Evolutionary conservation across 2,329 filamentous ascomycete genomes (phyloP).

Genomic region (Hypoxylon sp.): DNA sequence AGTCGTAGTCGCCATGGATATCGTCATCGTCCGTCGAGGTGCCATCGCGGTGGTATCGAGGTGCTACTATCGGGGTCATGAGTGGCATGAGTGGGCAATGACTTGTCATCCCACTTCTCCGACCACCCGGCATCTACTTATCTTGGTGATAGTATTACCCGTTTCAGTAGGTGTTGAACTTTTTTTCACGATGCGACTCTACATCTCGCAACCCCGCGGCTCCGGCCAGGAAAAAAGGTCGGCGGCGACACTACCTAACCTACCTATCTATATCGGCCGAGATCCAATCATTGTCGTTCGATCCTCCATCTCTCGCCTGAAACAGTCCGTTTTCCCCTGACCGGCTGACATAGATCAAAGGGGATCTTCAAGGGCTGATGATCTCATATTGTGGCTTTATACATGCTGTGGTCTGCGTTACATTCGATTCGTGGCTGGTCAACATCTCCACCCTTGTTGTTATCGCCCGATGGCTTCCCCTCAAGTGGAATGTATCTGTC

Average conservation of each 20-base stretch:
- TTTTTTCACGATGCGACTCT: neutral
- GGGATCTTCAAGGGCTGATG: constrained; percentile 5
- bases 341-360: constrained; percentile 11
- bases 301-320: constrained; percentile 9
- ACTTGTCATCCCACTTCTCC: neutral
- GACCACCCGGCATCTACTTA: neutral
- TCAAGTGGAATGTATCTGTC: constrained; percentile 1
- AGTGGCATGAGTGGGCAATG: neutral
- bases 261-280: constrained; percentile 28
- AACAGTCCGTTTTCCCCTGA: constrained; percentile 3
- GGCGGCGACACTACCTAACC: constrained; percentile 15
- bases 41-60: neutral
- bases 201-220: constrained; percentile 5
- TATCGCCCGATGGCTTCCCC: neutral
- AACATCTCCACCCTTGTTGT: constrained; percentile 6
- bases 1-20: neutral
- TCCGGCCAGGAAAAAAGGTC: constrained; percentile 28
- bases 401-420: constrained; percentile 4
- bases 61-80: neutral
- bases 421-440: constrained; percentile 7
- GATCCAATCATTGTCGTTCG: constrained; percentile 7
- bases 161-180: constrained; percentile 3
- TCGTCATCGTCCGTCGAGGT: neutral
- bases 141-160: neutral
- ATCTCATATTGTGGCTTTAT: constrained; percentile 6